Base-by-base conservation (phyloP, 2,329 filamentous ascomycete species). In the Stachybotrys chartarum region DNA sequence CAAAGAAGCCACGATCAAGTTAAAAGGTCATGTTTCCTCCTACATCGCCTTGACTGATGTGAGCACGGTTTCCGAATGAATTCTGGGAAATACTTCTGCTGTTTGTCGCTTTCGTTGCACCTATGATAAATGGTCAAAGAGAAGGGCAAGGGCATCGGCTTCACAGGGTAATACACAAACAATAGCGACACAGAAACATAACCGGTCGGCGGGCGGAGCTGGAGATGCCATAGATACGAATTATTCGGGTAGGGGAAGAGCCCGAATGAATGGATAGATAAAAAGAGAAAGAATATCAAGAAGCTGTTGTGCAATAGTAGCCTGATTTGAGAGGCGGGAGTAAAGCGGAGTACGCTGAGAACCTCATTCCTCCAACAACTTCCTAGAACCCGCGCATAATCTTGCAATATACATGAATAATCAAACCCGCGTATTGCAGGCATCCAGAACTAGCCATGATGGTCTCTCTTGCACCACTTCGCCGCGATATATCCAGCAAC, bases 101-200 rank as follows among this genome's bases (percentile, higher is more conserved):
- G 5, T 42, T 42, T 6, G 35, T 42, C 8, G 35, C 35, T 14
- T 42, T 42, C 35, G 35, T 42, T 42, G 35, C 10, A 42, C 14
- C 35, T 42, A 6, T 42, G 35, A 42, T 42, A 14, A 42, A 42
- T 54, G 2, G 16, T 54, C 53, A 24, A 51, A 30, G 6, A 54
- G 17, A 16, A 30, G 47, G 18, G n/a, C 12, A 7, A 54, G 46
- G 11, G 53, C 31, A 18, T 54, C 30, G 31, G 17, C 32, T 7
- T 54, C 53, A n/a, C 10, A 24, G 16, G 53, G 53, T 46, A 54
- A 30, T 1, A 45, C 53, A 47, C 53, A 54, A 11, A 50, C 11
- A 7, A 54, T 50, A 16, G 53, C 53, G 48, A 14, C 5, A 7
- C 30, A 7, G 30, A 50, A 50, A 18, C 30, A 30, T 30, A 3